Evolutionary conservation across 2,329 filamentous ascomycete species (phyloP), one percentile per base, ranked within the genome.

Genomic region (Claviceps maximensis): DNA sequence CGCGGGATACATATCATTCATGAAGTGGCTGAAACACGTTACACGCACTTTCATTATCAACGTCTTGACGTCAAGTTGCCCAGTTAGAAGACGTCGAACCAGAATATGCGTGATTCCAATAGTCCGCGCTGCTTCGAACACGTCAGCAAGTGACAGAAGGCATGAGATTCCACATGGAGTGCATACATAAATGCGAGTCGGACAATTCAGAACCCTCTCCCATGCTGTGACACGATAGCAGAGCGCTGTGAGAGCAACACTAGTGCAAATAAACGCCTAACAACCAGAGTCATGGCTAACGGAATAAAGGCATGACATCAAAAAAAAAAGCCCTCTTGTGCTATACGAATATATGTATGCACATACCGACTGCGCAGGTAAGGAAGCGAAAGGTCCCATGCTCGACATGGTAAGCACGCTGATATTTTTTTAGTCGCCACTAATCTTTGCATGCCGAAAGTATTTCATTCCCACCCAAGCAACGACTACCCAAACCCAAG

Each of bases 401-500:
- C 17, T 27, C 36, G 17, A 41, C 9, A 49, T 33, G 6, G 17
- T n/a, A 21, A 21, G 36, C 47, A 29, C 8, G 21, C 13, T 17
- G 15, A 17, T 27, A n/a, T 25, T 29, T 4, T 23, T 27, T 70
- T 60, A 87, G 64, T 82, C 79, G 33, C 77, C 77, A 53, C 73
- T 80, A 55, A 97, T 94, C 72, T 95, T 95, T 36, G 93, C 91
- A 74, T 98, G 93, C 60, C 90, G 83, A 65, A 98, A 98, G 69
- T 97, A 97, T 68, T 98, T 98, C 91, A 98, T 97, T 25, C 93
- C 93, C 49, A 97, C 85, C 93, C 93, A 98, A 12, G 94, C 93
- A 54, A 94, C 84, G 13, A 95, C 82, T 19, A 97, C 93, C 93
- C 93, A 98, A 6, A 97, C 89, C 93, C 93, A 98, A 19, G 90